Evolutionary conservation across 345 rosid genomes (phyloP).

Genomic region (Physaria fendleri): DNA sequence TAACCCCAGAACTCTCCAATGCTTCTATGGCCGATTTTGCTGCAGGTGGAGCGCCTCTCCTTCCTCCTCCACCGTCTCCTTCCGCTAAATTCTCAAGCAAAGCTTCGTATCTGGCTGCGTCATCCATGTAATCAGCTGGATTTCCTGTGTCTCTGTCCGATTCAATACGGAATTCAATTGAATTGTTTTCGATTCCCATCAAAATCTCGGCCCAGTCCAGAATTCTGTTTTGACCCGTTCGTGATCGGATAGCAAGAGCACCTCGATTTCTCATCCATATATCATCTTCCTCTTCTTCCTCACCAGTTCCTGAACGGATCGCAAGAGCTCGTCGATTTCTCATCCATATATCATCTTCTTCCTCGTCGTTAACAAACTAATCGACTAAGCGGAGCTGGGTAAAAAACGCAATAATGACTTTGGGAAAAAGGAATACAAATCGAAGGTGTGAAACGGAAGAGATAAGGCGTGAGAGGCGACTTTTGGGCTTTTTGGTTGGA

Average conservation of each 20-base stretch:
- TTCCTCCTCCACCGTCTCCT: conserved; percentile 43
- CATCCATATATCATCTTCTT: conserved; percentile 34
- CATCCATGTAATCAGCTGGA: conserved; percentile 54
- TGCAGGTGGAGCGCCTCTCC: conserved; percentile 73
- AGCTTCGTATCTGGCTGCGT: conserved; percentile 54
- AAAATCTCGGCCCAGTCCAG: conserved; percentile 68
- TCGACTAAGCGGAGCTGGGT: no score
- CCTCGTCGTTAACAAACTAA: conserved; percentile 2
- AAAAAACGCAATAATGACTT: no score
- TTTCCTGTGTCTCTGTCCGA: conserved; percentile 46
- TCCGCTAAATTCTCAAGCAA: conserved; percentile 63
- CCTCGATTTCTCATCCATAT: conserved; percentile 38
- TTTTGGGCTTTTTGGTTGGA: no score
- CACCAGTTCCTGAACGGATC: conserved; percentile 39
- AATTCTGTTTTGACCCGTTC: conserved; percentile 62
- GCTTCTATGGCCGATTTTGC: conserved; percentile 39
- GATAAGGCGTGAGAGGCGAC: no score
- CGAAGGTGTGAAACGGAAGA: no score
- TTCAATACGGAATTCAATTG: conserved; percentile 57
- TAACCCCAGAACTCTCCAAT: conserved; percentile 38
- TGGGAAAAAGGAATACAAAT: no score
- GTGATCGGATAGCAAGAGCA: conserved; percentile 37
- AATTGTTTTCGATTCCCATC: conserved; percentile 62
- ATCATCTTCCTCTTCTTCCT: conserved; percentile 37
- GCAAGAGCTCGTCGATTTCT: conserved; percentile 38